Conservation (phyloP, 208 protist species). For the Trypanosoma caninum region DNA sequence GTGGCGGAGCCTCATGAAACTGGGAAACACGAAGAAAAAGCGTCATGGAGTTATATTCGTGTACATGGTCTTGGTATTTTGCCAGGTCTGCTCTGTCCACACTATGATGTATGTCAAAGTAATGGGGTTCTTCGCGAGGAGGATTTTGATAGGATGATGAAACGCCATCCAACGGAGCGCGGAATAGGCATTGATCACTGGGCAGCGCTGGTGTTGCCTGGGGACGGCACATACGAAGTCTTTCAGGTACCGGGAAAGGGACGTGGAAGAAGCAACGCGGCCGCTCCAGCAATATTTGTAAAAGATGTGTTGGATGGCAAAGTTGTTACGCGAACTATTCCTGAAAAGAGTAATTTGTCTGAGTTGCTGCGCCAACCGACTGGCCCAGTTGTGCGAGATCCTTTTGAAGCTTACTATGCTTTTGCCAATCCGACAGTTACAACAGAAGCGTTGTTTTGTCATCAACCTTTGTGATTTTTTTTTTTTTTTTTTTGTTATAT, state of each 20-base stretch:
- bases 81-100: constrained; percentile 84
- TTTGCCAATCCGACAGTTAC: constrained; percentile 80
- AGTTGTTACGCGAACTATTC: constrained; percentile 24
- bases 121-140: constrained; percentile 70
- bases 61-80: constrained; percentile 74
- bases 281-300: constrained; percentile 44
- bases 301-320: constrained; percentile 64
- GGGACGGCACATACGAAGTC: constrained; percentile 71
- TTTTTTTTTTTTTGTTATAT: constrained; percentile 7
- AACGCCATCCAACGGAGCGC: constrained; percentile 83
- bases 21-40: not conserved
- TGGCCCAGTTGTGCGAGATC: constrained; percentile 64
- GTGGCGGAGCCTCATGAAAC: not conserved
- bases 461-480: not conserved
- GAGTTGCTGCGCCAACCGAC: constrained; percentile 52
- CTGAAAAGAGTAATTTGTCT: constrained; percentile 30
- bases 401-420: constrained; percentile 80
- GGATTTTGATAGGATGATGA: constrained; percentile 85
- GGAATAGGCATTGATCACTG: constrained; percentile 87
- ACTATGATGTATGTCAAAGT: constrained; percentile 67
- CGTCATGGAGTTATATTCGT: constrained; percentile 82
- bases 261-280: constrained; percentile 12
- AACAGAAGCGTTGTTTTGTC: constrained; percentile 45
- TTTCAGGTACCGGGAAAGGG: constrained; percentile 52
- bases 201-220: constrained; percentile 68